These are phyloP conservation scores for Wilhelminamyces savonicus DNA, from an alignment of 805 yeast species.

Conservation along the genomic window DNA sequence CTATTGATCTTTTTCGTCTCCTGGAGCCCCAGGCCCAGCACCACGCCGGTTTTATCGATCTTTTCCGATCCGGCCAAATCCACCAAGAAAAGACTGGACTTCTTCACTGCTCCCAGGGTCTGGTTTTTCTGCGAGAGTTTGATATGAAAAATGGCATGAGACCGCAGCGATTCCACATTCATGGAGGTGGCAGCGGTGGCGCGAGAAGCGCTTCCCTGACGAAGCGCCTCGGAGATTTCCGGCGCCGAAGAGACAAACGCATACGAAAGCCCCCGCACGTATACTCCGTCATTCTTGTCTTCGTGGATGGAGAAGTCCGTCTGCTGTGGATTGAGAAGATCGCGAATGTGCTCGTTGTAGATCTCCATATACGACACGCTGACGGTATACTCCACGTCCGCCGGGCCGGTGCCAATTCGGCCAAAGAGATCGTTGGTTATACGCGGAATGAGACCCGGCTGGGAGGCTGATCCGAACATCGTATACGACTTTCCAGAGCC, in stretches of 20 bases:
- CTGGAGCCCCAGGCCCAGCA: constrained; percentile 64
- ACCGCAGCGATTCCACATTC: constrained; percentile 70
- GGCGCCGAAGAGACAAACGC: constrained; percentile 51
- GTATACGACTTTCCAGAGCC: constrained; percentile 75
- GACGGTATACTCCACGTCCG: constrained; percentile 56
- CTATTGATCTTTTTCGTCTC: constrained; percentile 82
- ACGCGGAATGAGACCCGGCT: constrained; percentile 64
- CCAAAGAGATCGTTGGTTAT: constrained; percentile 61
- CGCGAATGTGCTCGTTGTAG: constrained; percentile 70
- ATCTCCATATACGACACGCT: constrained; percentile 75
- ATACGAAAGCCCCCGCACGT: constrained; percentile 64
- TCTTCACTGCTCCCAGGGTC: constrained; percentile 50
- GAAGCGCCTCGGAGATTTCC: constrained; percentile 54
- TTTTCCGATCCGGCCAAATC: constrained; percentile 89
- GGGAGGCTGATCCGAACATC: constrained; percentile 46
- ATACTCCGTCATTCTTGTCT: constrained; percentile 56
- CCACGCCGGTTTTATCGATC: constrained; percentile 71
- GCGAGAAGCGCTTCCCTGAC: constrained; percentile 52
- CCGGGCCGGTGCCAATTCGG: constrained; percentile 38
- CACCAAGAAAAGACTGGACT: constrained; percentile 64
- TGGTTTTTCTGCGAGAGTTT: constrained; percentile 55
- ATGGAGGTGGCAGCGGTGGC: constrained; percentile 57
- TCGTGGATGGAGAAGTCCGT: constrained; percentile 51
- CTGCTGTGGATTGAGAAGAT: constrained; percentile 43
- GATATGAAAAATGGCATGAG: constrained; percentile 75